phyloP scores from a whole-genome alignment of 805 yeast species.

The Metschnikowia hibisci region DNA sequence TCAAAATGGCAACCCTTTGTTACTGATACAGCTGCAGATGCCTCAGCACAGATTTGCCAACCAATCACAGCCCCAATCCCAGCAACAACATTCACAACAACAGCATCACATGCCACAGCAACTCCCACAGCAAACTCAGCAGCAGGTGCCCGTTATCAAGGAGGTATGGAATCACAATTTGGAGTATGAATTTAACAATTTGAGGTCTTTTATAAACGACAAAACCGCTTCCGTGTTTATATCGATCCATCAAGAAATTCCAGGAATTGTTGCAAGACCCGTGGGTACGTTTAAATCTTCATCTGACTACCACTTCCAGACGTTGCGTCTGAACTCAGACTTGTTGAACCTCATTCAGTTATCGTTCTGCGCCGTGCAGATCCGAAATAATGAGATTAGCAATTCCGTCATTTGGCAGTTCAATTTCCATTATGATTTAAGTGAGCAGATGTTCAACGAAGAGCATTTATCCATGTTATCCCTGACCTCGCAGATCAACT shows the following conservation, averaged over 20 bases:
- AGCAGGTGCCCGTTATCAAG: conserved; percentile 49
- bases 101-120: conserved; percentile 12
- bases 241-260: conserved; percentile 86
- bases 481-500: conserved; percentile 76
- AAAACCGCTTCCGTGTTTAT: conserved; percentile 47
- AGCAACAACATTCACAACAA: conserved; percentile 28
- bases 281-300: conserved; percentile 89
- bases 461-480: conserved; percentile 78
- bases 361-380: conserved; percentile 37
- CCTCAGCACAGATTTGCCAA: conserved; percentile 17
- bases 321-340: conserved; percentile 88
- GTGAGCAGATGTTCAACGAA: conserved; percentile 77
- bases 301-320: conserved; percentile 92
- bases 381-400: conserved; percentile 45
- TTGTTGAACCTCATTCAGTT: conserved; percentile 81
- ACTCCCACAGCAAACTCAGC: conserved; percentile 7
- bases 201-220: conserved; percentile 55
- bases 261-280: conserved; percentile 94
- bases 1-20: conserved; percentile 24
- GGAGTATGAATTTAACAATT: conserved; percentile 59
- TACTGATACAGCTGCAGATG: conserved; percentile 28
- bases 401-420: conserved; percentile 90
- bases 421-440: conserved; percentile 78
- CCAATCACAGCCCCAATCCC: conserved; percentile 15
- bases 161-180: conserved; percentile 75